Percentiles rank a stretch among this genome's conserved stretches.
Evolutionary conservation across 2,329 filamentous ascomycete genomes (phyloP).

Genomic region (Lachnellula hyalina): DNA sequence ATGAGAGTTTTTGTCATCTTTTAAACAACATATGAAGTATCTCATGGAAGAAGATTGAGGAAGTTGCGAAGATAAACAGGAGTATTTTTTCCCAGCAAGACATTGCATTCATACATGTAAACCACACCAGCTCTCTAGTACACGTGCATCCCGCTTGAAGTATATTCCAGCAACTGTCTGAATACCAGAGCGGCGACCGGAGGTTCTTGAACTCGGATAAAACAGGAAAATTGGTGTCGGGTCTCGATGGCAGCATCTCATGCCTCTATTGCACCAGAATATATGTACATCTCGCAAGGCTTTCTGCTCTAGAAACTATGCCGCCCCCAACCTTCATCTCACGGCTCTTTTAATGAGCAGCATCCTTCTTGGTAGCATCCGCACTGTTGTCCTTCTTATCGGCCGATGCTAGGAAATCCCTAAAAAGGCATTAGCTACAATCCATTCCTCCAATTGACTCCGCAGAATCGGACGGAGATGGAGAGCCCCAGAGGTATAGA

Average conservation of each 20-base stretch:
- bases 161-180: no score
- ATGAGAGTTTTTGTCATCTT: no score
- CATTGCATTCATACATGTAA: no score
- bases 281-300: slow-evolving; percentile 13
- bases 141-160: no score
- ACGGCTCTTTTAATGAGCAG: not conserved
- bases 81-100: no score
- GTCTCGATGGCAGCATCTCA: not conserved
- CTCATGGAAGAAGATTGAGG: no score
- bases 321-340: not conserved
- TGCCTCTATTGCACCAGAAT: slow-evolving; percentile 5
- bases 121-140: no score
- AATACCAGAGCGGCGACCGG: no score
- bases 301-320: not conserved
- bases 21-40: no score
- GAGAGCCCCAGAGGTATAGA: not conserved
- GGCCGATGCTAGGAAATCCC: slow-evolving; percentile 24
- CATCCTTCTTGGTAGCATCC: slow-evolving; percentile 9
- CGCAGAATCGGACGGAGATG: not conserved
- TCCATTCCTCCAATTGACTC: not conserved
- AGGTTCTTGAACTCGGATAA: not conserved
- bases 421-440: slow-evolving; percentile 10
- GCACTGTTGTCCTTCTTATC: slow-evolving; percentile 16
- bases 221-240: not conserved
- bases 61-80: no score